phyloP scores from a whole-genome alignment of 2,329 filamentous ascomycete genomes.

The Fusarium tupiense region DNA sequence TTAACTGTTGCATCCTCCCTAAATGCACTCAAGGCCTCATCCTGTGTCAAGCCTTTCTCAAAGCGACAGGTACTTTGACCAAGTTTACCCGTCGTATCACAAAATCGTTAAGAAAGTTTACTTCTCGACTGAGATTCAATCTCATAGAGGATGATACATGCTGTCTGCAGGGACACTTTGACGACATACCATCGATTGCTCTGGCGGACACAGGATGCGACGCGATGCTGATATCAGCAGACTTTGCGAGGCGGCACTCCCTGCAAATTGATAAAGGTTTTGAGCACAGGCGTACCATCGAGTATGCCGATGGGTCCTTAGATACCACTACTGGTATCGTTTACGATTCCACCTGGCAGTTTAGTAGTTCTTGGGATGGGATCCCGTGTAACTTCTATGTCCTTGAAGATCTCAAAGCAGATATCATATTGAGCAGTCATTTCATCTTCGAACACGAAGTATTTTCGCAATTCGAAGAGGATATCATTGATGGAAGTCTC shows the following conservation, averaged over 20 bases:
- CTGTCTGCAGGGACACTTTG: neutral
- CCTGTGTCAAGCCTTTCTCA: neutral
- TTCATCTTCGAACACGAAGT: neutral
- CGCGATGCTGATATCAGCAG: neutral
- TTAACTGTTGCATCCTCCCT: neutral
- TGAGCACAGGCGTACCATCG: neutral
- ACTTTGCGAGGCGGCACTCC: neutral
- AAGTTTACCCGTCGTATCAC: neutral
- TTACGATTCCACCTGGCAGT: neutral
- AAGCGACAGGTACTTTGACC: neutral
- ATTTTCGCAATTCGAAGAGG: neutral
- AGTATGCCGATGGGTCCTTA: neutral
- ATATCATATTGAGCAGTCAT: neutral
- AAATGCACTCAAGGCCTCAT: neutral
- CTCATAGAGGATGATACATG: neutral
- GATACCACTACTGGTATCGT: neutral
- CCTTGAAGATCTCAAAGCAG: neutral
- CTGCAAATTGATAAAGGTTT: neutral
- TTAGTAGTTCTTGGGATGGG: fast-evolving
- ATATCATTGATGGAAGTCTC: fast-evolving
- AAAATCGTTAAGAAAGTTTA: fast-evolving
- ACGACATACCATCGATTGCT: neutral
- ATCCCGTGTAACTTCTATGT: neutral
- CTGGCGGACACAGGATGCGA: slow-evolving; percentile 3
- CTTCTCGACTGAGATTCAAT: fast-evolving